phyloP scores from a whole-genome alignment of 1,284 basidiomycete genomes.

The Bjerkandera adusta region DNA sequence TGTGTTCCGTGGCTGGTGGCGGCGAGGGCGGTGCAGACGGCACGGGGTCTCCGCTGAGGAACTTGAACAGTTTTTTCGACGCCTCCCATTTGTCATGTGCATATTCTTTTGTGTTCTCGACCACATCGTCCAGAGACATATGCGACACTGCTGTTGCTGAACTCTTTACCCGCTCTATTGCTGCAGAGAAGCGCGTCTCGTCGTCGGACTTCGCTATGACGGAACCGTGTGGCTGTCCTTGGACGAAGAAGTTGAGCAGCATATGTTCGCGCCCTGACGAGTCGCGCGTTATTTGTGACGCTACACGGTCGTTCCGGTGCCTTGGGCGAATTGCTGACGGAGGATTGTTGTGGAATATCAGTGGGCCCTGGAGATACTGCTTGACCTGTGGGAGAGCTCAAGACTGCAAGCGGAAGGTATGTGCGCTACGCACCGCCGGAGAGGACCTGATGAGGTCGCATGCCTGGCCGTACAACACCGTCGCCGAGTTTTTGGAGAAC shows the following conservation, averaged over 20 bases:
- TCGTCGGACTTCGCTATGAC: constrained; percentile 30
- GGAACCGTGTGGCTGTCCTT: constrained; percentile 42
- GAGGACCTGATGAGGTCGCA: constrained; percentile 83
- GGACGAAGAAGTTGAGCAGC: constrained; percentile 76
- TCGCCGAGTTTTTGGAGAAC: constrained; percentile 91
- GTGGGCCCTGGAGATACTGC: constrained; percentile 60
- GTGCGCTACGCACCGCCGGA: constrained; percentile 46
- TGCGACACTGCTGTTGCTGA: constrained; percentile 41
- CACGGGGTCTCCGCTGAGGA: constrained; percentile 60
- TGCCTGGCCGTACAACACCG: constrained; percentile 84
- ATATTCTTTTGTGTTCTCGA: constrained; percentile 43
- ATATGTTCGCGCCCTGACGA: constrained; percentile 73
- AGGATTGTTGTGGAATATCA: constrained; percentile 76
- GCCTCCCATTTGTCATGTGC: constrained; percentile 41
- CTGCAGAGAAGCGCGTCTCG: constrained; percentile 36
- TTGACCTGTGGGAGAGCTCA: constrained; percentile 45
- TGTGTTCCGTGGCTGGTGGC: constrained; percentile 27
- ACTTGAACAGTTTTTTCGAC: constrained; percentile 58
- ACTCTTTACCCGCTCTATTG: constrained; percentile 41
- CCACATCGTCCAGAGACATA: constrained; percentile 52
- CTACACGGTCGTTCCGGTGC: constrained; percentile 76
- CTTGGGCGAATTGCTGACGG: constrained; percentile 68
- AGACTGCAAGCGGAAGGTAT: not conserved
- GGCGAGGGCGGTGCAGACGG: constrained; percentile 33
- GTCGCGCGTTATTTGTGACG: constrained; percentile 71